Base-by-base conservation (phyloP, 192 early-diverging fungal species). In the Coemansia sp. region DNA sequence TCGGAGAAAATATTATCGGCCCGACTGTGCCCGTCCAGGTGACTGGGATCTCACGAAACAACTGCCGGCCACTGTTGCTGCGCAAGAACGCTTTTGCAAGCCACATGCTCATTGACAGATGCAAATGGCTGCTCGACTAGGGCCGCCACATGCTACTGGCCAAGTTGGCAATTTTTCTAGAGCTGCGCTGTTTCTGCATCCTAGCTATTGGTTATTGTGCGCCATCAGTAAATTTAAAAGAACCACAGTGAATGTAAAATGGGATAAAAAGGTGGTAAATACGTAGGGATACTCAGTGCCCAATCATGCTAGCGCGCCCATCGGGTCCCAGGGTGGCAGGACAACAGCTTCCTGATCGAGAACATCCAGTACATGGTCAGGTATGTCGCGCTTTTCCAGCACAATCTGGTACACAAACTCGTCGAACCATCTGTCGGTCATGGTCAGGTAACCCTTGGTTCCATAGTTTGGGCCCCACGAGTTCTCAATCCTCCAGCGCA, bases 351-450 rank as follows among this genome's bases (percentile, higher is more conserved):
- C 73, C 56, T 87, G 78, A 54, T 88, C 60, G 4, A 92, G 76
- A 7, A 92, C 77, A 52, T 80, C 86, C 48, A 89, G 64, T 21
- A 86, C 76, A 12, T 86, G 69, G 41, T 86, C 62, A 5, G 89
- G 85, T 9, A 86, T 71, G 47, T 85, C 83, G 38, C 53, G 54
- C 76, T 89, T 90, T 48, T 90, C 85, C 12, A 92, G 67, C 27
- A 92, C 90, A 54, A 92, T 82, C 78, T 90, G 90, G 81, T 92
- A 92, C 7, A 92, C 87, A 81, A 84, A 92, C 73, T 90, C 85
- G 27, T 66, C 71, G 68, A 92, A 92, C 90, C 90, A 92, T 6
- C 74, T 74, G 73, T 92, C 89, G 18, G 84, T 80, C 90, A 92
- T 89, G n/a, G 84, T 82, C 67, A 87, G 78, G 69, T 89, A 92